Evolutionary conservation across 192 early-diverging fungal species (phyloP).

Genomic region (Podila epicladia): DNA sequence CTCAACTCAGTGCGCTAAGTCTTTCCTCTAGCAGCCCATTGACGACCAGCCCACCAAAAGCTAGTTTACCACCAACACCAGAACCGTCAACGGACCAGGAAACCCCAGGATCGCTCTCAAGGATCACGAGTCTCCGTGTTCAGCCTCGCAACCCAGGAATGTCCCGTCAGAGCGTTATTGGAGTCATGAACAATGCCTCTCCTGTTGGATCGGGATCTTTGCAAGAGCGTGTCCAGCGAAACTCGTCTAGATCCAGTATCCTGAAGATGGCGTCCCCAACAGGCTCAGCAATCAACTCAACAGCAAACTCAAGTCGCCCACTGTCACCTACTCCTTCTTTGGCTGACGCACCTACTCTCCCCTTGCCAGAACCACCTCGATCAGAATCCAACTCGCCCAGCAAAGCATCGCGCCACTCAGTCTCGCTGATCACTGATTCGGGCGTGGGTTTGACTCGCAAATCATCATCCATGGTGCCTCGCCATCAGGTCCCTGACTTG

Average conservation of each 20-base stretch:
- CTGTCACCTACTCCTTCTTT: constrained; percentile 27
- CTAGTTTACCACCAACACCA: constrained; percentile 23
- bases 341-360: constrained; percentile 24
- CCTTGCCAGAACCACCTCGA: constrained; percentile 33
- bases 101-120: constrained; percentile 9
- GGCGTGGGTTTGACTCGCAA: neutral
- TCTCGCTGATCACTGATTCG: neutral
- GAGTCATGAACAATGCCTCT: neutral
- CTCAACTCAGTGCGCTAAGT: constrained; percentile 18
- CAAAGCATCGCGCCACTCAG: neutral
- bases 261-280: constrained; percentile 2
- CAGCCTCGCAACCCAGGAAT: constrained; percentile 15
- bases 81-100: neutral
- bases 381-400: constrained; percentile 22
- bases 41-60: constrained; percentile 12
- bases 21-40: constrained; percentile 8
- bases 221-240: constrained; percentile 39
- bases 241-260: constrained; percentile 14
- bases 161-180: constrained; percentile 21
- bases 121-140: constrained; percentile 26
- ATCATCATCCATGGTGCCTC: constrained; percentile 6
- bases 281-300: neutral
- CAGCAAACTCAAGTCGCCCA: constrained; percentile 7
- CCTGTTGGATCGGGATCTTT: constrained; percentile 20
- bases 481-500: constrained; percentile 22